Conservation (phyloP, 495 filamentous ascomycete species). For the Hypoxylon subgilvum region DNA sequence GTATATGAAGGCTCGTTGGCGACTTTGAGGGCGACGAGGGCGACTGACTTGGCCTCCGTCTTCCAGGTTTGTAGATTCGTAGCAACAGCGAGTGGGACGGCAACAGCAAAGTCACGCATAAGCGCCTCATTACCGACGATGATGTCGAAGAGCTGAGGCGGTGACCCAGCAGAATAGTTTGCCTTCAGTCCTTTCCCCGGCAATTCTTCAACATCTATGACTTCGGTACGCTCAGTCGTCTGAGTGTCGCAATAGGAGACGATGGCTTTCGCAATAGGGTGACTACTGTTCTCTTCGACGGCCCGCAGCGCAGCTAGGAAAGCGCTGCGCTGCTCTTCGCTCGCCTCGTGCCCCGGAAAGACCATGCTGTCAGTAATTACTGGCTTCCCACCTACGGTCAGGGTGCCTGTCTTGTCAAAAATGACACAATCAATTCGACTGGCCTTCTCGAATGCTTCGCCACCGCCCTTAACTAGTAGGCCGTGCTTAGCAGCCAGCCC, state of each 20-base stretch:
- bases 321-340: slow-evolving; percentile 12
- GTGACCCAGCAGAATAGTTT: slow-evolving; percentile 56
- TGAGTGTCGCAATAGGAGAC: slow-evolving; percentile 65
- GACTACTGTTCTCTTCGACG: slow-evolving; percentile 82
- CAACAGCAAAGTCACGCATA: slow-evolving; percentile 57
- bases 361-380: slow-evolving; percentile 75
- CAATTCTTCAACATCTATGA: slow-evolving; percentile 70
- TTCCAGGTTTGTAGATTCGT: slow-evolving; percentile 69
- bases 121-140: slow-evolving; percentile 85
- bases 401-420: slow-evolving; percentile 95
- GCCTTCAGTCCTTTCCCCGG: slow-evolving; percentile 84
- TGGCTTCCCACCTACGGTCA: slow-evolving; percentile 84
- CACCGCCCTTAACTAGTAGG: slow-evolving; percentile 92
- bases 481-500: slow-evolving; percentile 87
- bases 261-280: slow-evolving; percentile 88
- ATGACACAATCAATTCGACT: slow-evolving; percentile 84
- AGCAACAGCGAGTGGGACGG: slow-evolving; percentile 41
- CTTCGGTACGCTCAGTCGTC: slow-evolving; percentile 39
- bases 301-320: slow-evolving; percentile 62
- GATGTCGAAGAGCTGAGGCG: slow-evolving; percentile 60
- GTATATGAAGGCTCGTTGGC: slow-evolving; percentile 1
- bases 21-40: slow-evolving; percentile 63
- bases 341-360: slow-evolving; percentile 49
- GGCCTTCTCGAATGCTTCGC: slow-evolving; percentile 94
- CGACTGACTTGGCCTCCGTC: slow-evolving; percentile 72